A percentile compares a stretch with the other conserved stretches of the same genome.
These are phyloP conservation scores for Solanum lignicaule DNA, from an alignment of 257 asterid genomes.

Conservation along the genomic window DNA sequence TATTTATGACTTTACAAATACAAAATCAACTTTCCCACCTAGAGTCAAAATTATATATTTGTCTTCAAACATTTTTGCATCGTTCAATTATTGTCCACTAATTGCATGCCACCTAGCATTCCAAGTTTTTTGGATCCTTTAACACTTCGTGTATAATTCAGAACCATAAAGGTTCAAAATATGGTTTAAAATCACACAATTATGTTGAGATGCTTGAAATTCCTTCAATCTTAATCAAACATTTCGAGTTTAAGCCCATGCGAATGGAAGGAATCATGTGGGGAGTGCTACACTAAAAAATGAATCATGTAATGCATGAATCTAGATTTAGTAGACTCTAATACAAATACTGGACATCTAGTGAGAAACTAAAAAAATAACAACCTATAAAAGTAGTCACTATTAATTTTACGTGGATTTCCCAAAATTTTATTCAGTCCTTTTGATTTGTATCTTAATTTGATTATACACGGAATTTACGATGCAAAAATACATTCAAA, in stretches of 20 bases:
- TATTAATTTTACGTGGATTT: background rate
- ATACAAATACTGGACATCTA: rapidly evolving
- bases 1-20: background rate
- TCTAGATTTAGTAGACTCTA: background rate
- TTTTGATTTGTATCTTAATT: background rate
- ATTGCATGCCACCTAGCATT: background rate
- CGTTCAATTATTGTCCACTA: background rate
- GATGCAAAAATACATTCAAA: background rate
- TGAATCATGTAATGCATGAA: background rate
- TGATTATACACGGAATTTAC: background rate
- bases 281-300: rapidly evolving
- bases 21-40: background rate
- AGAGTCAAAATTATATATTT: background rate
- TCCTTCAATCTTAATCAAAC: background rate
- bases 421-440: rapidly evolving
- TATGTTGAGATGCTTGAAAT: rapidly evolving
- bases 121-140: background rate
- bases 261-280: rapidly evolving
- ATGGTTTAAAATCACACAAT: background rate
- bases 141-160: background rate
- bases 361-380: background rate
- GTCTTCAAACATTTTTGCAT: background rate
- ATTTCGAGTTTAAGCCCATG: rapidly evolving
- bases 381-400: background rate
- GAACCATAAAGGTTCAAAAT: background rate